phyloP scores from a whole-genome alignment of 2,329 filamentous ascomycete genomes.

The Ophiostoma piceae region DNA sequence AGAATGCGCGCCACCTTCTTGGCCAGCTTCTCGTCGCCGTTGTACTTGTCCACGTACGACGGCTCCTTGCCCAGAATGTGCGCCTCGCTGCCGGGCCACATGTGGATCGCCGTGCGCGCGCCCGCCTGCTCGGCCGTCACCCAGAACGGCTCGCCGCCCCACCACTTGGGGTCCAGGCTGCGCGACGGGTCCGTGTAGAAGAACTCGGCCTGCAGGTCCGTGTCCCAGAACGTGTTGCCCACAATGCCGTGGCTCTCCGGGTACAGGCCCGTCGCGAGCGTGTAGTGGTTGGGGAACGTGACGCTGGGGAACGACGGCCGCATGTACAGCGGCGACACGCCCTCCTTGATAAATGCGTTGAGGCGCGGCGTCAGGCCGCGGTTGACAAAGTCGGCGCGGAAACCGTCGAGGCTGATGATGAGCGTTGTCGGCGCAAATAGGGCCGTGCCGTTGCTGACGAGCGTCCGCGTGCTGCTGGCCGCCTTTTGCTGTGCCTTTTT shows the following conservation, averaged over 20 bases:
- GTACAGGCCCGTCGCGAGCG: constrained; percentile 83
- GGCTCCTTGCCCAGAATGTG: constrained; percentile 71
- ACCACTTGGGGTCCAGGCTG: constrained; percentile 86
- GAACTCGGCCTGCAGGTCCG: constrained; percentile 69
- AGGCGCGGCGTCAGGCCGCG: constrained; percentile 78
- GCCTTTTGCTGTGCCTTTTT: constrained; percentile 32
- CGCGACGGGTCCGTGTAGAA: constrained; percentile 72
- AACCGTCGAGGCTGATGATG: constrained; percentile 89
- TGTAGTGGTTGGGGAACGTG: constrained; percentile 96
- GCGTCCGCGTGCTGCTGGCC: constrained; percentile 25
- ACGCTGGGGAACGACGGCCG: constrained; percentile 90
- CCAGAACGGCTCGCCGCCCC: constrained; percentile 92
- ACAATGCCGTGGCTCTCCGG: constrained; percentile 91
- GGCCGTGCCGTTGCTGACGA: constrained; percentile 74
- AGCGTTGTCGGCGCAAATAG: constrained; percentile 88
- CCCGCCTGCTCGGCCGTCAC: constrained; percentile 81
- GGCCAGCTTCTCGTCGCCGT: constrained; percentile 66
- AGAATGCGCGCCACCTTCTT: constrained; percentile 76
- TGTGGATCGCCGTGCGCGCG: constrained; percentile 78
- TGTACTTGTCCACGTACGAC: constrained; percentile 77
- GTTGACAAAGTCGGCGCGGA: constrained; percentile 87
- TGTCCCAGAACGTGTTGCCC: constrained; percentile 93
- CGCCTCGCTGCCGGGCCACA: constrained; percentile 97
- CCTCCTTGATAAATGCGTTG: constrained; percentile 70
- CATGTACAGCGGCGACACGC: constrained; percentile 90